Evolutionary conservation across 1,284 basidiomycete species (phyloP), one percentile per base, ranked within the genome.

Genomic region (Trichosporon sp.): DNA sequence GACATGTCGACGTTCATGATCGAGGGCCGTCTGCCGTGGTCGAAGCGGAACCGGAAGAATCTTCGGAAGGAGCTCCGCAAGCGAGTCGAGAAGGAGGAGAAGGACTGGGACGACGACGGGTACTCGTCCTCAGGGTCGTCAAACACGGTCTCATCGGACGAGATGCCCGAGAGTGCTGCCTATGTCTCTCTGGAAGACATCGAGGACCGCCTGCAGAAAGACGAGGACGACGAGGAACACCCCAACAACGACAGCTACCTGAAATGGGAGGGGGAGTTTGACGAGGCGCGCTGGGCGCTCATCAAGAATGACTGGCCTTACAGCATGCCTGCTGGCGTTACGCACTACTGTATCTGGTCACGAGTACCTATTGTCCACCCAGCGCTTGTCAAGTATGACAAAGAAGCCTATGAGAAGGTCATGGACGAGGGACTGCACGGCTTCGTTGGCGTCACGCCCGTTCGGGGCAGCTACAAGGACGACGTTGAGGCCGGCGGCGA

Each of bases 271-370:
- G 58, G 59, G n/a, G 67, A 69, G 11, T 64, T 79, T 10, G 77
- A 79, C 61, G 27, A 32, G 13, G 67, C 69, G 1, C 71, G 72
- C 40, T 79, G 74, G 56, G 76, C 75, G 4, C 73, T 79, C 2
- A 62, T 80, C 25, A 69, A 71, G 5, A 80, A 80, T 59, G 79
- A 80, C 67, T 80, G 79, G 79, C 79, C 79, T 32, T 80, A 80
- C 61, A 73, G 70, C 56, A 63, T 74, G 13, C 79, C 79, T 0
- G 70, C 74, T 31, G 79, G 75, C 7, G 76, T 77, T 1, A 64
- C 70, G 62, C 79, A 80, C 61, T 76, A 71, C 64, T 74, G 74
- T 40, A 72, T 80, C 13, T 80, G 79, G 79, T 76, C 71, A 27
- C 69, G 72, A 56, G 78, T 80, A 60, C 75, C 79, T 4, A 78